phyloP scores from a whole-genome alignment of 352 stramenopile genomes.

The Phytopythium helicoides region DNA sequence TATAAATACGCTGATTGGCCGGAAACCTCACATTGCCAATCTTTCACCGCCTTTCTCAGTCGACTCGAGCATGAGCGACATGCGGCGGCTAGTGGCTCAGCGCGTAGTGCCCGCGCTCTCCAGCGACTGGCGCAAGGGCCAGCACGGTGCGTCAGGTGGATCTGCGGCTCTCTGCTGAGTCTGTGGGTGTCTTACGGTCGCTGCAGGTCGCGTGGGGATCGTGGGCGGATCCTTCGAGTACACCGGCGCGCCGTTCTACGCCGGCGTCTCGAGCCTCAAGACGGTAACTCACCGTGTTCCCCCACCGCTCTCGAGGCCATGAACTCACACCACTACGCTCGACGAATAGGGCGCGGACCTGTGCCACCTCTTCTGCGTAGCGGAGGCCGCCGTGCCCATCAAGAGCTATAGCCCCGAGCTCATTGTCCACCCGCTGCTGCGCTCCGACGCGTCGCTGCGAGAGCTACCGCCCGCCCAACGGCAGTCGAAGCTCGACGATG shows the following conservation, averaged over 20 bases:
- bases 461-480: constrained; percentile 7
- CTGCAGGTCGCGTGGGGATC: constrained; percentile 85
- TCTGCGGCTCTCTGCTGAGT: neutral
- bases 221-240: constrained; percentile 97
- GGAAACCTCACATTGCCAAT: neutral
- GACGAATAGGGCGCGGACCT: constrained; percentile 90
- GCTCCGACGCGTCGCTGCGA: constrained; percentile 39
- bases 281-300: constrained; percentile 33
- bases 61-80: constrained; percentile 1
- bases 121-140: constrained; percentile 63
- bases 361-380: constrained; percentile 93
- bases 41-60: no score
- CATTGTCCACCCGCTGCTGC: constrained; percentile 90
- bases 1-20: neutral
- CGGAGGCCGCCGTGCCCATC: constrained; percentile 94
- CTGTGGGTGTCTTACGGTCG: neutral
- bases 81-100: constrained; percentile 27
- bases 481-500: constrained; percentile 14
- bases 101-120: constrained; percentile 68
- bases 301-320: neutral
- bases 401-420: constrained; percentile 98
- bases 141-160: constrained; percentile 46
- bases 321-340: neutral
- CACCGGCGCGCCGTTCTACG: constrained; percentile 97
- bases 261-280: constrained; percentile 91